These are phyloP conservation scores for Argentina anserina DNA, from an alignment of 306 rosid genomes.

Conservation along the genomic window DNA sequence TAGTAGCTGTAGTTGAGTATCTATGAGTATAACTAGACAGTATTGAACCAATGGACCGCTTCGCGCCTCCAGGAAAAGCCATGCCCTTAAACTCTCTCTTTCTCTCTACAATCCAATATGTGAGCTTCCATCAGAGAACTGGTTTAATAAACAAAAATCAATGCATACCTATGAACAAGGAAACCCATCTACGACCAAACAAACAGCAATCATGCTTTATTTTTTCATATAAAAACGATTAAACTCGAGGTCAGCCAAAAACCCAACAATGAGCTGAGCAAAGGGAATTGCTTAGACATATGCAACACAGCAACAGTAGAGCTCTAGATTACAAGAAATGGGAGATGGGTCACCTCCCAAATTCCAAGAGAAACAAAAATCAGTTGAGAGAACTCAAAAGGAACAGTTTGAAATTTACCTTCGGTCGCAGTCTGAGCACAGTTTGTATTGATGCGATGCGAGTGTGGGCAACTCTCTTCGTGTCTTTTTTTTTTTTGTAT, in stretches of 20 bases:
- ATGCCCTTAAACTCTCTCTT: conserved; percentile 7
- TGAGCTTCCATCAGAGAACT: conserved; percentile 3
- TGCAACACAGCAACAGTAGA: no score
- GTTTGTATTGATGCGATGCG: no score
- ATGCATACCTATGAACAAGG: not conserved
- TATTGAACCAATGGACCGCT: conserved; percentile 32
- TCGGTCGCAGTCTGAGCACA: no score
- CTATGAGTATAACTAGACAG: conserved; percentile 13
- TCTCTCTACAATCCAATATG: not conserved
- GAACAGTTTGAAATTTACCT: no score
- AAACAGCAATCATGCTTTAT: not conserved
- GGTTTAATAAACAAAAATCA: not conserved
- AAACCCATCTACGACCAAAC: not conserved
- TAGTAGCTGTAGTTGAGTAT: not conserved
- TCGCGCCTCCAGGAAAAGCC: conserved; percentile 40
- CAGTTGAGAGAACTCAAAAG: no score
- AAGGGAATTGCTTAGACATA: not conserved
- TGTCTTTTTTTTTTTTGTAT: no score
- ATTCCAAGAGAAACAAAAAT: no score
- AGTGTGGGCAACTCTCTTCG: no score
- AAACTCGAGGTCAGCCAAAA: not conserved
- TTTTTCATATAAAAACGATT: not conserved
- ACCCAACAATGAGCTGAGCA: not conserved
- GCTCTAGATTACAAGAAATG: no score
- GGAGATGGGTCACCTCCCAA: no score